Evolutionary conservation across 2,329 filamentous ascomycete species (phyloP), one percentile per base, ranked within the genome.

Genomic region (Penicillium decumbens): DNA sequence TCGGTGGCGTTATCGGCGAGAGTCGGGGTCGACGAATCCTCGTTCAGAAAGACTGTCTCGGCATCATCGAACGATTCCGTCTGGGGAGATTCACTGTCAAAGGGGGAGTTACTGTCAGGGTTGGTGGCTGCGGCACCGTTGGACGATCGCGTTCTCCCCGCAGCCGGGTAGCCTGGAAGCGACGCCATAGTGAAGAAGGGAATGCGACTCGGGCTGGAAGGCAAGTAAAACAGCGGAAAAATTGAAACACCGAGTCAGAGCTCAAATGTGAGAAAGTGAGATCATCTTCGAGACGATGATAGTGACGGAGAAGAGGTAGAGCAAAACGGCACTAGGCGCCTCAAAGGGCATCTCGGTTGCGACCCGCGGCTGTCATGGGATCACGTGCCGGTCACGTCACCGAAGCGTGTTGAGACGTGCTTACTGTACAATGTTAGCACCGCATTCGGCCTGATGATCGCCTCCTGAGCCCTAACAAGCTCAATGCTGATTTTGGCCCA

Each of bases 31-130:
- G 57, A 48, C 10, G 57, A 35, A 25, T 51, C 45, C 37, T 60
- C 60, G 45, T 65, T 65, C 33, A 67, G 45, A 15, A 68, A 57
- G n/a, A 69, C 59, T 1, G 65, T 61, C 41, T 67, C 66, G n/a
- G 53, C 51, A 23, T 63, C 61, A 20, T 67, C 66, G 12, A 53
- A 45, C 3, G 55, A 48, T 13, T 61, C 58, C 2, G 50, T 39
- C 4, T 49, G 52, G 23, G 55, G 43, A 6, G 55, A 43, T 23
- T 47, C 27, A n/a, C 27, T 35, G 9, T 53, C 51, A 1, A 53
- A 13, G 20, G 38, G 38, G 29, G 44, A 48, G 23, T 42, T 48
- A 33, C 51, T 58, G 23, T 60, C 54, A 37, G 48, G 51, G 39
- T 54, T 49, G 25, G 56, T 43, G 49, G 45, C 41, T 38, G 54